Base-by-base conservation (phyloP, 106 monocot genomes). In the Acorus gramineus region DNA sequence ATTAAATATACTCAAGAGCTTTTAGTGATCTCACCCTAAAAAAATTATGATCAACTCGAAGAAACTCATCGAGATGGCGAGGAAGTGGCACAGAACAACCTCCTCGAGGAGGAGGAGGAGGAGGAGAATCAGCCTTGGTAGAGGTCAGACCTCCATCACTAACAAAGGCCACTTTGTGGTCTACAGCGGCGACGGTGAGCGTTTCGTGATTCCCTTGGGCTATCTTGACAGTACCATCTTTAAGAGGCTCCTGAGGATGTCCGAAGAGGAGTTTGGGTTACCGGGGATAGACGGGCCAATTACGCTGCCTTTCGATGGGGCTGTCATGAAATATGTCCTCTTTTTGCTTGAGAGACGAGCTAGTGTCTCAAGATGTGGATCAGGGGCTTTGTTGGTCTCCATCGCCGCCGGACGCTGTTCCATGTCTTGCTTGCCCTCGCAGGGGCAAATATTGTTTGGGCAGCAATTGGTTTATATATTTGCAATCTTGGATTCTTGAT, bases 181-280 rank as follows among this genome's bases (percentile, higher is more conserved):
- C 46, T 74, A 74, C 67, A 6, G 61, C 52, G 49, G 14, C 13
- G 74, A 74, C 8, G 47, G 55, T 3, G 4, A 67, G 47, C 59
- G 67, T 5, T 50, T 62, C 55, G 49, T 61, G 67, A 54, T 74
- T 11, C 67, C 55, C 0, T 10, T 74, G 8, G 58, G n/a, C 8
- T 74, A 67, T 43, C 66, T 74, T 3, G n/a, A 47, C 60, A 74
- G 54, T 52, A 48, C 53, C 57, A 68, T 62, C 4, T 67, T 74
- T 47, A 53, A 47, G 53, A 67, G 68, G 53, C 53, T 74, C 4
- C 4, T 67, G 46, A 28, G 45, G 53, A 60, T 67, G 52, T 50
- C 67, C 6, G 74, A 68, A 47, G 61, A 74, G 11, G 53, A 67
- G 66, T 68, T 68, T 7, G 67, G 67, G 49, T 42, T 66, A 6